phyloP scores from a whole-genome alignment of 805 yeast species.

The Babjeviella inositovora region DNA sequence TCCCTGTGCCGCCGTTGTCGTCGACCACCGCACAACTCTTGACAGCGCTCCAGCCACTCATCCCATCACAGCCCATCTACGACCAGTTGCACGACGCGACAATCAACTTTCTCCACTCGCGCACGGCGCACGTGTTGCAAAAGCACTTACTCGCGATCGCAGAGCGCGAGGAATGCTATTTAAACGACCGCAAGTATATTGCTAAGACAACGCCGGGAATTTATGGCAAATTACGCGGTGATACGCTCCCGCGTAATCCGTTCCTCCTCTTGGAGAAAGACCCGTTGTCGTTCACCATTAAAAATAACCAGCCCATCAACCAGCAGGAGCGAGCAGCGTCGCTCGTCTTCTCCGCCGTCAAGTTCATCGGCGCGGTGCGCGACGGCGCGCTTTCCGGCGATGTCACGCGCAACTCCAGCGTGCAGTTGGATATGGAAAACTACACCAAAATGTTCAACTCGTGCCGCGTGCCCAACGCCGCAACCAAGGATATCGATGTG shows the following conservation, averaged over 20 bases:
- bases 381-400: conserved; percentile 40
- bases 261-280: conserved; percentile 62
- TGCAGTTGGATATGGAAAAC: conserved; percentile 51
- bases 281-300: conserved; percentile 38
- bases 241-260: conserved; percentile 64
- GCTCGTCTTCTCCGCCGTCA: conserved; percentile 45
- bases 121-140: conserved; percentile 29
- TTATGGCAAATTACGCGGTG: conserved; percentile 48
- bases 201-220: conserved; percentile 38
- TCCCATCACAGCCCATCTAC: conserved; percentile 36
- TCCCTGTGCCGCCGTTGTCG: conserved; percentile 46
- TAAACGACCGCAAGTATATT: conserved; percentile 21
- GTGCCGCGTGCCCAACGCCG: conserved; percentile 27
- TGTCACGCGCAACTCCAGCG: conserved; percentile 27
- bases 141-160: conserved; percentile 32
- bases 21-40: conserved; percentile 35
- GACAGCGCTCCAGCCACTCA: conserved; percentile 41
- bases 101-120: conserved; percentile 23
- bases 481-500: no score
- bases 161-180: conserved; percentile 25
- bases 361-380: conserved; percentile 47
- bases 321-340: conserved; percentile 60
- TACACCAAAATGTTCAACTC: conserved; percentile 56
- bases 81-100: conserved; percentile 23
- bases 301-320: conserved; percentile 32